These are phyloP conservation scores for Boletellus deceptivus DNA, from an alignment of 1,284 basidiomycete species.

Conservation along the genomic window DNA sequence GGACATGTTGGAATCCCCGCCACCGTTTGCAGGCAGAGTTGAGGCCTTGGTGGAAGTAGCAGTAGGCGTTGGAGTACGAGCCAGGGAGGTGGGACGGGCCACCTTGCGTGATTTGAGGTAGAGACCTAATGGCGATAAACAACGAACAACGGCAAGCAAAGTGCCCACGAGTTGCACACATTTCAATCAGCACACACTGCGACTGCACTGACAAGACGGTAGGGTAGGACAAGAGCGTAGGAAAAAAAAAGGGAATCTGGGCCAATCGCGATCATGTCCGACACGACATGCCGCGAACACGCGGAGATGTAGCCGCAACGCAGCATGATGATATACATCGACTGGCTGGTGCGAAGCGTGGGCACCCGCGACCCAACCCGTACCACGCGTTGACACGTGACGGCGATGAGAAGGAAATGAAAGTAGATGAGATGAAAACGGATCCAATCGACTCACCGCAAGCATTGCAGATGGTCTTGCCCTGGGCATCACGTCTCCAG, in stretches of 20 bases:
- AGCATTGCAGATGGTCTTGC: conserved; percentile 81
- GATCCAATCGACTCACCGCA: conserved; percentile 65
- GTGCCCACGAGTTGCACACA: conserved; percentile 37
- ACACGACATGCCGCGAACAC: conserved; percentile 37
- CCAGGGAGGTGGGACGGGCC: conserved; percentile 51
- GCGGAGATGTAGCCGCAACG: conserved; percentile 35
- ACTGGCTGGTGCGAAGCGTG: conserved; percentile 28
- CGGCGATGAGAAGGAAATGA: conserved; percentile 27
- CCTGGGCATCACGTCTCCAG: conserved; percentile 78
- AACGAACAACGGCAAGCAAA: conserved; percentile 35
- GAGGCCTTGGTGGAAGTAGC: conserved; percentile 35
- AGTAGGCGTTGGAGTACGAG: conserved; percentile 38
- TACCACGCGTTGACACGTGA: conserved; percentile 33
- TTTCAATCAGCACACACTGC: conserved; percentile 38
- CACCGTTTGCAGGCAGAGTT: conserved; percentile 28
- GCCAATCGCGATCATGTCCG: conserved; percentile 37
- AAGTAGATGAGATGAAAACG: conserved; percentile 32
- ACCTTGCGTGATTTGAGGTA: conserved; percentile 68
- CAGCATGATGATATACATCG: conserved; percentile 35
- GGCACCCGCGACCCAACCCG: conserved; percentile 30
- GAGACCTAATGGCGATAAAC: conserved; percentile 48
- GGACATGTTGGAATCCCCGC: conserved; percentile 33
- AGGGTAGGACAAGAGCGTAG: conserved; percentile 31
- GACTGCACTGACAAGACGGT: conserved; percentile 36
- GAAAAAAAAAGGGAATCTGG: conserved; percentile 28